phyloP scores from a whole-genome alignment of 257 asterid species.

The Phtheirospermum japonicum region DNA sequence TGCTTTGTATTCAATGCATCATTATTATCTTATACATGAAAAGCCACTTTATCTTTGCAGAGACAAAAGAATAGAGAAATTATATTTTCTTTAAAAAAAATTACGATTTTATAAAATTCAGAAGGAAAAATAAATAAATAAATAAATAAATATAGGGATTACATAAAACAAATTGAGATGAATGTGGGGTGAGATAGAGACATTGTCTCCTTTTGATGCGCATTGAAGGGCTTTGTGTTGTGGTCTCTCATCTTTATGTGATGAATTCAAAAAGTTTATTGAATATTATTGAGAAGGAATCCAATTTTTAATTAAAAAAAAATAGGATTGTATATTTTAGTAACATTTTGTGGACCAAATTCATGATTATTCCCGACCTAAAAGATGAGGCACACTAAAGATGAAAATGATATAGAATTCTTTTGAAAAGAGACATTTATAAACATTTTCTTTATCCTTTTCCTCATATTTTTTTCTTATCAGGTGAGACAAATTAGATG shows the following conservation, averaged over 20 bases:
- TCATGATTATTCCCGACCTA: slow-evolving; percentile 38
- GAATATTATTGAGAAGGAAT: slow-evolving; percentile 29
- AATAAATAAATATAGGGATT: neutral
- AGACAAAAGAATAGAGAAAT: no score
- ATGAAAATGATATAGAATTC: slow-evolving; percentile 12
- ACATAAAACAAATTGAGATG: slow-evolving; percentile 24
- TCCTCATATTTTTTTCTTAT: neutral
- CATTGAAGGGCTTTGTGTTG: slow-evolving; percentile 18
- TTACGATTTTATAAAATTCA: no score
- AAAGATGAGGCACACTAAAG: slow-evolving; percentile 16
- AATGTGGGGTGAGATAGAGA: slow-evolving; percentile 31
- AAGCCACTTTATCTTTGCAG: no score
- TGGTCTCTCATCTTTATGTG: slow-evolving; percentile 28
- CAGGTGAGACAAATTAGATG: no score
- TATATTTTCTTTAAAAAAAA: neutral
- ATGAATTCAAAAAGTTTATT: slow-evolving; percentile 34
- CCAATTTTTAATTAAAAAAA: neutral
- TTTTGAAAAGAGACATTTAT: slow-evolving; percentile 1
- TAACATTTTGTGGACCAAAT: slow-evolving; percentile 26
- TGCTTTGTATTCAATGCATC: no score
- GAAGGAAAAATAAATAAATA: neutral
- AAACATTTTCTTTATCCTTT: neutral
- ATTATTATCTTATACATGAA: no score
- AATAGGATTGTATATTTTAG: neutral
- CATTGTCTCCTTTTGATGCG: slow-evolving; percentile 34